Evolutionary conservation across 805 yeast species (phyloP), one percentile per base, ranked within the genome.

Genomic region (Zygosaccharomyces rouxii): DNA sequence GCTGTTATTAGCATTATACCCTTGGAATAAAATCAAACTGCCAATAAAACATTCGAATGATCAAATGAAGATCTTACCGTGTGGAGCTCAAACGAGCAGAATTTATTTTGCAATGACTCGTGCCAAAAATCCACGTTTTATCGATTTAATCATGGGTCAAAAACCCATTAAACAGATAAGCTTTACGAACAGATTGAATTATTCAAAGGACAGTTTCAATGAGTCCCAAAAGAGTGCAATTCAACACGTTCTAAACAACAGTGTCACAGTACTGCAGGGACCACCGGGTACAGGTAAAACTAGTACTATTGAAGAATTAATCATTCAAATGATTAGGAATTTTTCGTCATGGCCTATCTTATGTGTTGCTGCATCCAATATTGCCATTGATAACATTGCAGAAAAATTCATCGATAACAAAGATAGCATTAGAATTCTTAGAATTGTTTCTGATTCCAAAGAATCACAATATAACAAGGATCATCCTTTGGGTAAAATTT

Each of bases 281-380:
- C 92, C 92, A 1, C 90, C 90, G 2, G 92, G 90, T 11, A 85
- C 92, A 0, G 92, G 92, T 47, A 84, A 84, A 62, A 85, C 92
- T 0, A 79, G 83, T 40, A 84, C 89, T 0, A 68, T 85, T 23
- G 80, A 83, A 42, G 90, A 84, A 57, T 70, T 83, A 26, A 68
- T 80, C 49, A 57, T 80, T 38, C 83, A 81, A 57, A 70, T 81
- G 49, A 68, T 83, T 47, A 76, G 73, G 38, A 78, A 77, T 41
- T 71, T 79, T 54, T 71, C 77, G 56, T 73, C 81, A 2, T 79
- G 72, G 55, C 89, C 89, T 1, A 80, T 84, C 37, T 67, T 83
- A 48, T 87, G 84, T 47, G 87, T 82, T 43, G 89, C 90, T 1
- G 86, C 88, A 2, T 82, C 88, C 1, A 84, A 84, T 57, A 79